These are phyloP conservation scores for Bauhinia variegata DNA, from an alignment of 306 rosid genomes.

Conservation along the genomic window DNA sequence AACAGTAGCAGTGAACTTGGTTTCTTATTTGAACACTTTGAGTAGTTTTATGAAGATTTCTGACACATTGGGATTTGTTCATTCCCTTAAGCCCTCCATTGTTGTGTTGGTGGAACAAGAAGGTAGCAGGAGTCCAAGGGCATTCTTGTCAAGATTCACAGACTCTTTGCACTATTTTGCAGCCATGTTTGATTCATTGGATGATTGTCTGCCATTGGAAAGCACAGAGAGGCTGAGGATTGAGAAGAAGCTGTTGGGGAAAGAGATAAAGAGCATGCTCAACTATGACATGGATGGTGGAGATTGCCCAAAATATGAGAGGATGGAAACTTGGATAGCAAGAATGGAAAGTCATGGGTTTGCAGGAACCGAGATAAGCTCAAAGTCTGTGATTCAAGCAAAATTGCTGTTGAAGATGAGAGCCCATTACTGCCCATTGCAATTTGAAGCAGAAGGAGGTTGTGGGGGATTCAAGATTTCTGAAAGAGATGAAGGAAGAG, in stretches of 20 bases:
- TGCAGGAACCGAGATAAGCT: constrained; percentile 53
- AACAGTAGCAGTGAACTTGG: constrained; percentile 69
- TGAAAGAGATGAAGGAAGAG: constrained; percentile 75
- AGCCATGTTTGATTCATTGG: constrained; percentile 82
- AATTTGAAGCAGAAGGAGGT: constrained; percentile 60
- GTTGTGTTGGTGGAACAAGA: constrained; percentile 70
- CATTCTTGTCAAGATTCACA: constrained; percentile 66
- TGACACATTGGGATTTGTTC: constrained; percentile 66
- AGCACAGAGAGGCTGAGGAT: constrained; percentile 69
- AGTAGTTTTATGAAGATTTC: constrained; percentile 47
- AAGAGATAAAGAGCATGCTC: constrained; percentile 65
- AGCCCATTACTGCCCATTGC: constrained; percentile 61
- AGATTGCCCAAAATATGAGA: constrained; percentile 55
- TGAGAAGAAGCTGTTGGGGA: constrained; percentile 74
- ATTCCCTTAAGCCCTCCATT: constrained; percentile 58
- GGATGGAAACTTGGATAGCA: constrained; percentile 67
- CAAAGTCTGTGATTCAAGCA: constrained; percentile 72
- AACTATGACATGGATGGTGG: constrained; percentile 40
- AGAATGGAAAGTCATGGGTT: constrained; percentile 74
- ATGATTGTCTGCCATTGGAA: constrained; percentile 69
- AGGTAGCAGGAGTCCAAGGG: constrained; percentile 48
- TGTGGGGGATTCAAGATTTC: constrained; percentile 71
- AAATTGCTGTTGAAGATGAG: constrained; percentile 73
- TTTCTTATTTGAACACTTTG: constrained; percentile 56
- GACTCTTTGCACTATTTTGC: constrained; percentile 72